Conservation (phyloP, 495 filamentous ascomycete genomes). For the Penicillium malachiteum region DNA sequence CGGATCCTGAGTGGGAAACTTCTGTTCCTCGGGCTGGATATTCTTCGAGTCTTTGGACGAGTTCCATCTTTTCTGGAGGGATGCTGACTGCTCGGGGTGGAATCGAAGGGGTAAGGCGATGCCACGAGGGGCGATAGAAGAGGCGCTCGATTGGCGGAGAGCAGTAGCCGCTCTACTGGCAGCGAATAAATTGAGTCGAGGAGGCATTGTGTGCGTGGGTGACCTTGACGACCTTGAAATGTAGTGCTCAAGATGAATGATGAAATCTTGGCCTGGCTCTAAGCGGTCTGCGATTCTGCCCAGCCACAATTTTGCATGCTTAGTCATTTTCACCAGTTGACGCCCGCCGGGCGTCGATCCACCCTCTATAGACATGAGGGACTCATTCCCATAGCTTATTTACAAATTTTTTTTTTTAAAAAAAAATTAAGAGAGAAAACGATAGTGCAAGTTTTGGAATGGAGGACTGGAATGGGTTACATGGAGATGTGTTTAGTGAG, state of each 20-base stretch:
- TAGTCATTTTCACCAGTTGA: slow-evolving; percentile 5
- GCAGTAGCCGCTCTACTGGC: slow-evolving; percentile 34
- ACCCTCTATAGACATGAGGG: too few species aligned
- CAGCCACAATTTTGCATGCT: slow-evolving; percentile 3
- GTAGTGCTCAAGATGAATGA: slow-evolving; percentile 9
- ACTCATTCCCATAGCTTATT: too few species aligned
- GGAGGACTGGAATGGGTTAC: too few species aligned
- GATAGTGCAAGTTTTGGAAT: too few species aligned
- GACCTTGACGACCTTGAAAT: slow-evolving; percentile 9
- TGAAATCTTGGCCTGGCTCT: slow-evolving; percentile 7
- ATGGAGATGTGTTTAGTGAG: too few species aligned
- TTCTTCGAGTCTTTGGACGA: slow-evolving; percentile 47
- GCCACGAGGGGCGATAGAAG: slow-evolving; percentile 23
- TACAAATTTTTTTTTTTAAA: too few species aligned
- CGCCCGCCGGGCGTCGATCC: too few species aligned
- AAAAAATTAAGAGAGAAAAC: too few species aligned
- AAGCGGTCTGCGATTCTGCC: slow-evolving; percentile 22
- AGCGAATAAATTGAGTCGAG: slow-evolving; percentile 40
- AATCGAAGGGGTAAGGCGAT: slow-evolving; percentile 26
- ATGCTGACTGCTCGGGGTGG: slow-evolving; percentile 21
- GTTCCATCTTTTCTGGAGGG: slow-evolving; percentile 34
- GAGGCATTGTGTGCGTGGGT: slow-evolving; percentile 32
- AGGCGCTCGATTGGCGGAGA: slow-evolving; percentile 30
- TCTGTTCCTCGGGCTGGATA: slow-evolving; percentile 34
- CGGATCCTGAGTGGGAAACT: slow-evolving; percentile 53